phyloP scores from a whole-genome alignment of 441 rosid genomes.

The Erodium texanum region DNA sequence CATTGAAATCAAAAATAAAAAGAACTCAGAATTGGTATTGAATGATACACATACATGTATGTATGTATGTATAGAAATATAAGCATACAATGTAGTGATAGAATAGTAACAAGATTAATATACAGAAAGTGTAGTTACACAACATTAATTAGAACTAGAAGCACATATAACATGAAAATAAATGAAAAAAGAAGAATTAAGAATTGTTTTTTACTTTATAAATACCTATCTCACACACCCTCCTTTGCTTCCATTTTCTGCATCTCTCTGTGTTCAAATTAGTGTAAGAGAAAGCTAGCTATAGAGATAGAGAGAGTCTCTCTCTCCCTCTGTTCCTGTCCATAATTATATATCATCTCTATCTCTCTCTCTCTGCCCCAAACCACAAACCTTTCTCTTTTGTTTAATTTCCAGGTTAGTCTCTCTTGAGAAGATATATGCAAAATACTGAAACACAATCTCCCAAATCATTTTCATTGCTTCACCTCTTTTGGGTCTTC shows the following conservation, averaged over 20 bases:
- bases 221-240: conserved; percentile 36
- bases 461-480: conserved; percentile 34
- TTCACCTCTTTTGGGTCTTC: conserved; percentile 51
- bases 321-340: conserved; percentile 22
- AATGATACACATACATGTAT: no score
- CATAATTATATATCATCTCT: conserved; percentile 17
- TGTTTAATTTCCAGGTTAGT: conserved; percentile 44
- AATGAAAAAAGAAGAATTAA: neutral
- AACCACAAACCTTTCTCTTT: conserved; percentile 11
- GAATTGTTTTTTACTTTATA: conserved; percentile 43
- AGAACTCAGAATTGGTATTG: no score
- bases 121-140: no score
- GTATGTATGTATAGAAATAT: no score
- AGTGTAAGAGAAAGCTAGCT: conserved; percentile 17
- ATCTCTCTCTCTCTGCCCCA: conserved; percentile 14
- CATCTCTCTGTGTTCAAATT: conserved; percentile 45
- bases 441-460: conserved; percentile 44
- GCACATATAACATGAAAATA: no score
- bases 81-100: no score
- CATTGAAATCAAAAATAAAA: no score
- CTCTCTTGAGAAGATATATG: conserved; percentile 7
- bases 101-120: no score
- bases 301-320: conserved; percentile 24
- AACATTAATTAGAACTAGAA: no score
- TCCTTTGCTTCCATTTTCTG: conserved; percentile 56